A percentile compares a stretch with the other conserved stretches of the same genome.
These are phyloP conservation scores for Phaeosphaeriaceae sp. DNA, from an alignment of 2,329 filamentous ascomycete genomes.

Conservation along the genomic window DNA sequence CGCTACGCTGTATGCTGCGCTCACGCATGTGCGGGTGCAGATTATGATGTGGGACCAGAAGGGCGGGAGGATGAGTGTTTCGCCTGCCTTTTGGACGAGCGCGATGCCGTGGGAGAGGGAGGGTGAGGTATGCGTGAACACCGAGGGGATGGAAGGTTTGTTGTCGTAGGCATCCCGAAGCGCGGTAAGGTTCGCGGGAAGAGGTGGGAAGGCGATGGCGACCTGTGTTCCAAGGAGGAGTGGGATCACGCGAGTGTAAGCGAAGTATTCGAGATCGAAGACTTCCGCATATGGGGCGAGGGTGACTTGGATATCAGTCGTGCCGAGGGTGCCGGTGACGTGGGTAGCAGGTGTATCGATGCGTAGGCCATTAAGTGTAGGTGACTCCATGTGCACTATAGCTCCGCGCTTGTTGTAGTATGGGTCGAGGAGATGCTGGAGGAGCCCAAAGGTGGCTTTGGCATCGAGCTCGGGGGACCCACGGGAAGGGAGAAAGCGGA, in stretches of 20 bases:
- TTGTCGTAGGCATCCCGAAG: background rate
- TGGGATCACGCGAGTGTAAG: slow-evolving; percentile 10
- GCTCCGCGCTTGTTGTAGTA: slow-evolving; percentile 10
- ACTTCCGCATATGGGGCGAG: slow-evolving; percentile 13
- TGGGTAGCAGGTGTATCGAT: slow-evolving; percentile 4
- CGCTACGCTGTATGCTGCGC: background rate
- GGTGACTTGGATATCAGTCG: slow-evolving; percentile 4
- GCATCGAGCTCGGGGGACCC: slow-evolving; percentile 9
- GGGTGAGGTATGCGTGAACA: background rate
- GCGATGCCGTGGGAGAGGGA: slow-evolving; percentile 10
- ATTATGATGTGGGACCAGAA: slow-evolving; percentile 14
- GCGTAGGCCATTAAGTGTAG: slow-evolving; percentile 9
- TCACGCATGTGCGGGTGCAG: slow-evolving; percentile 3
- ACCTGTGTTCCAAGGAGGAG: slow-evolving; percentile 17
- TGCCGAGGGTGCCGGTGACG: slow-evolving; percentile 9
- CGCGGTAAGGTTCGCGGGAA: slow-evolving; percentile 1
- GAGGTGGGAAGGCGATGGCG: slow-evolving; percentile 13
- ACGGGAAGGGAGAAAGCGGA: slow-evolving; percentile 10
- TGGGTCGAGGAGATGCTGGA: slow-evolving; percentile 12
- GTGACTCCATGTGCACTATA: slow-evolving; percentile 14
- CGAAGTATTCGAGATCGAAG: slow-evolving; percentile 14
- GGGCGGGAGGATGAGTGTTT: slow-evolving; percentile 14
- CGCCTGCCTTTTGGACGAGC: slow-evolving; percentile 17
- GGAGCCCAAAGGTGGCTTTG: slow-evolving; percentile 6
- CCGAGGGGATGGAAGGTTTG: background rate